A percentile compares a stretch with the other conserved stretches of the same genome.
Evolutionary conservation across 1,139 yeast species (phyloP).

Genomic region (Protomyces lactucae-debilis): DNA sequence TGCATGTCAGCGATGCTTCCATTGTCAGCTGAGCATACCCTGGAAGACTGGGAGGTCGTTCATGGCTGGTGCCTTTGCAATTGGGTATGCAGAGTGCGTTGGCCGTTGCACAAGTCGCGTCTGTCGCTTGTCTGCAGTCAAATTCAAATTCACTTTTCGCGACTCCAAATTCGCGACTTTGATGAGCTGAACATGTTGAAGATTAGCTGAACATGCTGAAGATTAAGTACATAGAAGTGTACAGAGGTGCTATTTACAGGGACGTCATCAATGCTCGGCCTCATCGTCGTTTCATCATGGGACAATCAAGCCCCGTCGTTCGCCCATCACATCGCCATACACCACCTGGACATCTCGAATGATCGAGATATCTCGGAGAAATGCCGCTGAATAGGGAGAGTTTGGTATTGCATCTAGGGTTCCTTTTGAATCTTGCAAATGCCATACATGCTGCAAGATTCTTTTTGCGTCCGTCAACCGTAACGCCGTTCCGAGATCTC

Average conservation of each 20-base stretch:
- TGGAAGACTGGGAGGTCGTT: slow-evolving; percentile 26
- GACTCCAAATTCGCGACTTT: background rate
- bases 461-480: background rate
- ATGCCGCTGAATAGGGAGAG: background rate
- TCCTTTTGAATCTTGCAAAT: background rate
- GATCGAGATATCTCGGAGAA: background rate
- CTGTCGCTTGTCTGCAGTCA: background rate
- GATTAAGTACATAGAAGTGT: background rate
- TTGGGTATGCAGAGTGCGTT: background rate
- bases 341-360: background rate
- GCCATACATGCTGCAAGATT: background rate
- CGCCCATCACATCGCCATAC: background rate
- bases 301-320: background rate
- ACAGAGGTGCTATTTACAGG: background rate
- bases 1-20: slow-evolving; percentile 11
- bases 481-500: background rate
- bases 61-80: background rate
- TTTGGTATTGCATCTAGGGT: background rate
- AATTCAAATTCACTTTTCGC: background rate
- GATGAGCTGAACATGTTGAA: background rate
- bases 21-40: background rate
- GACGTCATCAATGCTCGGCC: background rate
- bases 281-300: background rate
- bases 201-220: background rate
- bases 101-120: background rate